Conservation (phyloP, 306 rosid genomes). For the Gleditsia sinensis region DNA sequence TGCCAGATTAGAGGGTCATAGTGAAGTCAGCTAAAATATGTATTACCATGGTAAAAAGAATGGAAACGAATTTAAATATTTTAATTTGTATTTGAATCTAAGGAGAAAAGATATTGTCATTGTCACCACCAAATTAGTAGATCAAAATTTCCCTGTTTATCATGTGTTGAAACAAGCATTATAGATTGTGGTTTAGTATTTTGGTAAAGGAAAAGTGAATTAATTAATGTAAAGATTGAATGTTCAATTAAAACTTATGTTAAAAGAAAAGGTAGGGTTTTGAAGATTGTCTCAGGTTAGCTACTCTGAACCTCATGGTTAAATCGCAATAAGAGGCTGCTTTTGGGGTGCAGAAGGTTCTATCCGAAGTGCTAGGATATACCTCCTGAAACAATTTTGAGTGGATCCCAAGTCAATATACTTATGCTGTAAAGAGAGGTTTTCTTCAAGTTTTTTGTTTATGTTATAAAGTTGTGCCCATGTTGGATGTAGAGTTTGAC, state of each 20-base stretch:
- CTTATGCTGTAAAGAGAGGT: background rate
- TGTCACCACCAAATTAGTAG: slow-evolving; percentile 1
- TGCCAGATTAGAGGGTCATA: background rate
- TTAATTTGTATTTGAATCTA: background rate
- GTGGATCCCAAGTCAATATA: slow-evolving; percentile 4
- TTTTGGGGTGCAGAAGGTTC: slow-evolving; percentile 4
- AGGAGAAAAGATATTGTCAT: background rate
- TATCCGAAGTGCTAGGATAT: background rate
- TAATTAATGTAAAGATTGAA: background rate
- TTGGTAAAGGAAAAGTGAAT: slow-evolving; percentile 9
- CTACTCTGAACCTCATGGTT: background rate
- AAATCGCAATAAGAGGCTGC: background rate
- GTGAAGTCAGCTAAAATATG: background rate
- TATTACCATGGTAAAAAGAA: slow-evolving; percentile 5
- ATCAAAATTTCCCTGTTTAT: background rate
- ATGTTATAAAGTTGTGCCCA: no score
- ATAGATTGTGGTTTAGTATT: background rate
- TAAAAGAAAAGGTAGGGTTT: slow-evolving; percentile 5
- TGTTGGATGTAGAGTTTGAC: background rate
- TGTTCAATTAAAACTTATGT: background rate
- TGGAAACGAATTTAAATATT: slow-evolving; percentile 19
- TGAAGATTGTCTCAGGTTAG: background rate
- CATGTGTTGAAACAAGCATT: background rate
- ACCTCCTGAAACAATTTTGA: slow-evolving; percentile 1
- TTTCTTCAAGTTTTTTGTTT: background rate